Evolutionary conservation across 257 asterid species (phyloP), one percentile per base, ranked within the genome.

Genomic region (Dorcoceras hygrometricum): DNA sequence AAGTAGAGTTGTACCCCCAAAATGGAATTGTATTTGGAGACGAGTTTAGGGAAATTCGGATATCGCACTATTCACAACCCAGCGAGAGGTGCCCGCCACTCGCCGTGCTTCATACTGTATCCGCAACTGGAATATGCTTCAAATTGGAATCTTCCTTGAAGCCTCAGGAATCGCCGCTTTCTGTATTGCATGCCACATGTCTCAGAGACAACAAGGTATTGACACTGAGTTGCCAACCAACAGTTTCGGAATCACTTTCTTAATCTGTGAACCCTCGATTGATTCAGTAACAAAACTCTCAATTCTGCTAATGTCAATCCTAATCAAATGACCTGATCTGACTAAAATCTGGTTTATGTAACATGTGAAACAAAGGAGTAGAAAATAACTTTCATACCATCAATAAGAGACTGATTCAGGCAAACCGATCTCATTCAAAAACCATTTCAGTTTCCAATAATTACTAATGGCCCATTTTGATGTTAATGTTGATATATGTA

Each of bases 161-260:
- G 81, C 68, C 68, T 70, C 89, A 71, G 71, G 85, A 89, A 23
- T 85, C 96, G 75, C 95, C 85, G 80, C 95, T 93, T 71, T 78
- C 83, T 32, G 66, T 73, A 78, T 80, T 90, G 90, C 97, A 93
- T 71, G 84, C 95, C 56, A 86, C 83, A 74, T 93, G 99, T 83
- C 95, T 90, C 95, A 86, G 86, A 73, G 95, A 90, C 24, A 90
- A 88, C 82, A 93, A 93, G 99, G 99, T 93, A 93, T 81, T 76
- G 73, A 57, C 72, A 69, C 54, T 55, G 78, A 75, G 64, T 64
- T 67, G 74, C 82, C 76, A 77, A 72, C 70, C 66, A 60, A 73
- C 73, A 76, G 26, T 12, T 65, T 72, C 67, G 65, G 74, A 63
- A 60, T 57, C 57, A 32, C 73, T 57, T 51, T 67, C 62, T 69